These are phyloP conservation scores for Stentor roeselii DNA, from an alignment of 73 alveolate species.

Conservation along the genomic window DNA sequence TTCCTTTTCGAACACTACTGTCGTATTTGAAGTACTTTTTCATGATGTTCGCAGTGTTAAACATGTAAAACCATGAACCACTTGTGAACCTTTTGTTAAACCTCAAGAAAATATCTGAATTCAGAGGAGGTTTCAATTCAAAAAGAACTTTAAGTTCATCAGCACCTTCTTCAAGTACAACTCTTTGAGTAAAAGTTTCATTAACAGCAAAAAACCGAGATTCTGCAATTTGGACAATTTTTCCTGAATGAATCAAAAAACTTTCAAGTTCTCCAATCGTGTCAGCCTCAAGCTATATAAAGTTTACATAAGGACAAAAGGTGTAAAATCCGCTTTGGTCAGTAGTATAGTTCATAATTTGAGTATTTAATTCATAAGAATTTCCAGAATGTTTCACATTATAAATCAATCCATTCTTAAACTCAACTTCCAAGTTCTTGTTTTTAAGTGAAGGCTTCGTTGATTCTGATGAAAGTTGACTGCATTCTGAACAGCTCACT, in stretches of 20 bases:
- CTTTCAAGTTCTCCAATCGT: background rate
- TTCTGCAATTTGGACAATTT: conserved; percentile 11
- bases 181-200: background rate
- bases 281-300: background rate
- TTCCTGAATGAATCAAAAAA: background rate
- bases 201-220: background rate
- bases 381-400: no score
- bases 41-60: no score
- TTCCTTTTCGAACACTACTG: background rate
- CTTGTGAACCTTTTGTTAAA: no score
- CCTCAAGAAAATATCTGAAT: no score
- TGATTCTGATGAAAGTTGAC: background rate
- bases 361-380: no score
- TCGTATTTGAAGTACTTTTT: background rate
- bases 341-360: background rate
- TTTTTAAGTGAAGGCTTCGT: background rate
- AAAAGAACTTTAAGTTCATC: no score
- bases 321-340: background rate
- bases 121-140: no score
- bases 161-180: background rate
- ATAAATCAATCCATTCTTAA: background rate
- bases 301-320: background rate
- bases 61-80: no score
- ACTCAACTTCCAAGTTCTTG: background rate
- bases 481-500: background rate